phyloP scores from a whole-genome alignment of 78 protist species.

The Speleostelium caveatum region DNA sequence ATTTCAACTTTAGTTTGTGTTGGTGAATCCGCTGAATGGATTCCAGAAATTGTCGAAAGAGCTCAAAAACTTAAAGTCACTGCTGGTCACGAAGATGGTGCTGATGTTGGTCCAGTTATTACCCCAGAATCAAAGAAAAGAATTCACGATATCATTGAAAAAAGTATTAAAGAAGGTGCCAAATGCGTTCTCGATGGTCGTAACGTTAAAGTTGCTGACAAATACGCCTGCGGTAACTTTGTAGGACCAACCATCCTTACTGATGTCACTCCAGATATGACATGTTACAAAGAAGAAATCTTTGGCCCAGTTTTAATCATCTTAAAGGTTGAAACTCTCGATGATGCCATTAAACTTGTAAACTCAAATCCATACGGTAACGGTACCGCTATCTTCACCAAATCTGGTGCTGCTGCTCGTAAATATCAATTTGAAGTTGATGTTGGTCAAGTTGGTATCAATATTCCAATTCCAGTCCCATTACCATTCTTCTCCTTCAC shows the following conservation, averaged over 20 bases:
- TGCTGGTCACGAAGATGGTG: slow-evolving; percentile 34
- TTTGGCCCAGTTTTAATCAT: slow-evolving; percentile 96
- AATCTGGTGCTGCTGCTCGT: slow-evolving; percentile 95
- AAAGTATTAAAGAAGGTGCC: slow-evolving; percentile 92
- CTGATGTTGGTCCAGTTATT: slow-evolving; percentile 97
- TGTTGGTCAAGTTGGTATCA: slow-evolving; percentile 96
- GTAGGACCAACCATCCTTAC: slow-evolving; percentile 96
- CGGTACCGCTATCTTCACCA: slow-evolving; percentile 98
- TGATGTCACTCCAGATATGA: slow-evolving; percentile 86
- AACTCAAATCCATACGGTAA: slow-evolving; percentile 98
- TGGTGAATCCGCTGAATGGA: slow-evolving; percentile 91
- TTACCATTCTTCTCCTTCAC: slow-evolving; percentile 98
- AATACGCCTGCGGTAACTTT: slow-evolving; percentile 94
- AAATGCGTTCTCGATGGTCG: slow-evolving; percentile 93
- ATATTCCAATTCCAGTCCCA: slow-evolving; percentile 98
- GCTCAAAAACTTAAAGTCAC: slow-evolving; percentile 85
- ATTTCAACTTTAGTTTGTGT: slow-evolving; percentile 95
- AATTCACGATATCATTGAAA: slow-evolving; percentile 79
- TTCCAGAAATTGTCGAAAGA: slow-evolving; percentile 89
- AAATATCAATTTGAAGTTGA: slow-evolving; percentile 93
- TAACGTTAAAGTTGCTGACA: slow-evolving; percentile 69
- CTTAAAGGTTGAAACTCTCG: slow-evolving; percentile 91
- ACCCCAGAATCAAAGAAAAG: slow-evolving; percentile 88
- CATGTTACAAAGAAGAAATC: slow-evolving; percentile 95
- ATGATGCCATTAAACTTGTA: slow-evolving; percentile 96